Evolutionary conservation across 2,329 filamentous ascomycete genomes (phyloP), one percentile per base, ranked within the genome.

Genomic region (Botrytis pseudocinerea): DNA sequence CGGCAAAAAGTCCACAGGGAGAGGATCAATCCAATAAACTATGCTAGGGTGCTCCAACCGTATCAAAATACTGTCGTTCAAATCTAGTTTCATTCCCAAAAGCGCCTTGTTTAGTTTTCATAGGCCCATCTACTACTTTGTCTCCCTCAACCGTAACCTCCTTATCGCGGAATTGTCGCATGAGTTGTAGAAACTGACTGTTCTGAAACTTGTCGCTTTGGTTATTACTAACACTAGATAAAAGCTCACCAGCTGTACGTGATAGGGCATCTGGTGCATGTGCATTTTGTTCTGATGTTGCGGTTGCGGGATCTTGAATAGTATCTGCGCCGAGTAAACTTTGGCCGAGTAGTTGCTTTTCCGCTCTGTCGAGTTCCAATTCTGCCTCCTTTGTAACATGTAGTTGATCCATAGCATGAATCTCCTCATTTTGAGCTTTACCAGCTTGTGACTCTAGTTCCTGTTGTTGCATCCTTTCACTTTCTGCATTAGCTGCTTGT

Each of bases 101-200:
- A 42, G 25, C 48, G 40, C n/a, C 48, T 28, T 10, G n/a, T 57
- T 42, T 57, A 57, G 4, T n/a, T 42, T 42, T 68, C 62, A 25
- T 65, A 12, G 35, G 35, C 16, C 28, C 40, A 46, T 65, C 75
- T 22, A 92, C 88, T 78, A 92, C 85, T 78, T 89, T 88, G 80
- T 93, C 91, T 59, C 91, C 92, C 76, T 93, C 87, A 54, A 96
- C 89, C 66, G 87, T 87, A 22, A 94, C 89, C 82, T 96, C 90
- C 72, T 87, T 85, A 79, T 93, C 90, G 69, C 91, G 87, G 71
- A 96, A 88, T 74, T 89, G 87, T 42, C 92, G 88, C 93, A 97
- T 96, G 63, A 97, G 84, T 6, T 87, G 85, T 0, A 95, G 83
- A 79, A 97, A 97, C 73, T 88, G 88, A 76, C 92, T 95, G 79